Evolutionary conservation across 2,329 filamentous ascomycete genomes (phyloP), one percentile per base, ranked within the genome.

Genomic region (Helotiales sp.): DNA sequence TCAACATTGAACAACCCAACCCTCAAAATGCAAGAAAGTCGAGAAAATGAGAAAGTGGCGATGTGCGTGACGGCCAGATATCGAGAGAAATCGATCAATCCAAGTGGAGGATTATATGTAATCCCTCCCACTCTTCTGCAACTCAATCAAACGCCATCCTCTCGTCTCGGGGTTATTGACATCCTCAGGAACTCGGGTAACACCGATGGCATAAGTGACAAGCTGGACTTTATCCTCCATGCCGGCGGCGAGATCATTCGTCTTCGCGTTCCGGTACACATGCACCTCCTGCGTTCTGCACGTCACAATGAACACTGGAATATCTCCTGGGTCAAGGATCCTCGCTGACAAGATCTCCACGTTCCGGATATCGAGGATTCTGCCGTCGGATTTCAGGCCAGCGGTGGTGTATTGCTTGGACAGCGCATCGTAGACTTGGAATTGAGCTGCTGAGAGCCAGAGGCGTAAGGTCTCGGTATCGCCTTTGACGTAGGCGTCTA

Each of bases 201-300:
- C 91, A 75, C 96, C 96, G 74, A 99, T 98, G 70, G 95, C 96
- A 77, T 99, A 99, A 1, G 96, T 98, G 73, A 99, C 96, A 73
- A 97, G 89, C 81, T 99, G 96, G 26, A 99, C 96, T 82, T 94
- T 96, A 81, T 99, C 96, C 80, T 99, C 96, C 93, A 97, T 98
- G 50, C 96, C 96, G 13, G 95, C 95, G 2, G 95, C 94, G 57
- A 99, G 87, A 79, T 97, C 86, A 71, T 90, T 90, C 0, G 91
- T 91, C 85, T 99, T 98, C 66, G 91, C 89, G 72, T 98, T 97
- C 70, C 92, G 88, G 83, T 97, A 99, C 17, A 98, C 94, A 78
- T 99, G 96, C 11, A 99, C 94, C 81, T 99, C 96, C 79, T 99
- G 96, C 11, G 96, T 97, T 71, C 96, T 87, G 82, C 93, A 97